Conservation (phyloP, 73 alveolate species). For the Tetrahymena malaccensis region DNA sequence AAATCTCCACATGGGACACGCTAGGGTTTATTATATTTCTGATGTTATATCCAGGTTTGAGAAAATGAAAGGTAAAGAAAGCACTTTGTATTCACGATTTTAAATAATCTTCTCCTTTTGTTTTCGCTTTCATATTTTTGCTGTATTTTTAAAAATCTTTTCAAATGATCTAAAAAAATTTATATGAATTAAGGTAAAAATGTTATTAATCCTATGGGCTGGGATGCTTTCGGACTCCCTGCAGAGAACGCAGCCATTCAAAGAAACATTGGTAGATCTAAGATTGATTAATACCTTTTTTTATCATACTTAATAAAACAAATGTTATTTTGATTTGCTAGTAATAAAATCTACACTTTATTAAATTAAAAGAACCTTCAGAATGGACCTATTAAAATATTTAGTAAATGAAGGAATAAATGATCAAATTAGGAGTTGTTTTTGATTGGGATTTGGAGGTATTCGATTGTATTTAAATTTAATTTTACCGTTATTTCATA, state of each 20-base stretch:
- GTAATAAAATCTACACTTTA: neutral
- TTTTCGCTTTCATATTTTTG: neutral
- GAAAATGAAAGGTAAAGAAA: neutral
- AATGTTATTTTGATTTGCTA: too few relatives aligned
- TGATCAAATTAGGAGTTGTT: constrained; percentile 43
- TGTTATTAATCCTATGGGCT: constrained; percentile 73
- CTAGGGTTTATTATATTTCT: constrained; percentile 49
- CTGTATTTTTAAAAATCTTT: neutral
- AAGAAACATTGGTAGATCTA: neutral
- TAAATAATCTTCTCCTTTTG: neutral
- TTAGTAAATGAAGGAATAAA: constrained; percentile 42
- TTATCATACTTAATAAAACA: too few relatives aligned
- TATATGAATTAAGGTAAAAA: constrained; percentile 10
- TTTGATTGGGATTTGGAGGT: constrained; percentile 64
- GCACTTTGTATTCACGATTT: too few relatives aligned
- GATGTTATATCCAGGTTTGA: constrained; percentile 49
- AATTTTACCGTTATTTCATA: neutral
- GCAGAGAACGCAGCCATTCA: constrained; percentile 69
- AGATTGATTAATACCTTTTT: too few relatives aligned
- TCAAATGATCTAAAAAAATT: neutral
- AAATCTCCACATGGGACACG: constrained; percentile 63
- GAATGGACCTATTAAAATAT: constrained; percentile 51
- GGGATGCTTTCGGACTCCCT: constrained; percentile 75
- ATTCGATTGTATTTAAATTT: constrained; percentile 18
- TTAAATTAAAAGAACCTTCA: constrained; percentile 20